Evolutionary conservation across 2,329 filamentous ascomycete species (phyloP), one percentile per base, ranked within the genome.

Genomic region (Monosporascus sp.): DNA sequence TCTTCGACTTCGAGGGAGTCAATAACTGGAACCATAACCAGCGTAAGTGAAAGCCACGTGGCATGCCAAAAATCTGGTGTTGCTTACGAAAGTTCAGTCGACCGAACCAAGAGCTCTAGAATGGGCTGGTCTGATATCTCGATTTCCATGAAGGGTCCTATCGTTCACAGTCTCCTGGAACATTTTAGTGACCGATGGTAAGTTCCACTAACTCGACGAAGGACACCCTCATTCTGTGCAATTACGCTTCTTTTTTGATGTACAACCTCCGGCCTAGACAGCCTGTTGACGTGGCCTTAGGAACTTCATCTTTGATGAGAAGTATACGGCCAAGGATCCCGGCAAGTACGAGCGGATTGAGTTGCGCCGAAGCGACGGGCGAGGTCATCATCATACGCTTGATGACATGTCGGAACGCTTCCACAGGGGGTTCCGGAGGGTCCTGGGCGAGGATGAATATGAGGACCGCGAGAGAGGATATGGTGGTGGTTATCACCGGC

Each of bases 111-210:
- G 64, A 89, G 79, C 69, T 90, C 89, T 2, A 82, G 92, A 55
- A 96, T 96, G 90, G 91, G 91, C 20, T 96, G 92, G 92, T 90
- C 88, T 15, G 92, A 96, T 69, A 82, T 96, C 54, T 85, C 88
- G 11, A 76, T 97, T 52, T 90, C 84, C 60, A 69, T 96, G 53
- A 79, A 79, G 15, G 91, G 91, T 0, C 85, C 85, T 0, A 87
- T 90, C 9, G 85, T 93, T 0, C 77, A 86, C 57, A 90, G 89
- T 67, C 75, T 96, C 35, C 77, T 84, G 35, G 79, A 81, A 5
- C 90, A 96, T 67, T 96, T 97, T 63, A 79, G 84, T 2, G 87
- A 96, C 65, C 78, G 91, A 61, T 97, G 92, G 90, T 80, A 56
- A 37, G 70, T 54, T 11, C 5, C 7, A 17, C 7, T 4, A 8